These are phyloP conservation scores for Paraurostyla sp. DNA, from an alignment of 73 alveolate species.

Conservation along the genomic window DNA sequence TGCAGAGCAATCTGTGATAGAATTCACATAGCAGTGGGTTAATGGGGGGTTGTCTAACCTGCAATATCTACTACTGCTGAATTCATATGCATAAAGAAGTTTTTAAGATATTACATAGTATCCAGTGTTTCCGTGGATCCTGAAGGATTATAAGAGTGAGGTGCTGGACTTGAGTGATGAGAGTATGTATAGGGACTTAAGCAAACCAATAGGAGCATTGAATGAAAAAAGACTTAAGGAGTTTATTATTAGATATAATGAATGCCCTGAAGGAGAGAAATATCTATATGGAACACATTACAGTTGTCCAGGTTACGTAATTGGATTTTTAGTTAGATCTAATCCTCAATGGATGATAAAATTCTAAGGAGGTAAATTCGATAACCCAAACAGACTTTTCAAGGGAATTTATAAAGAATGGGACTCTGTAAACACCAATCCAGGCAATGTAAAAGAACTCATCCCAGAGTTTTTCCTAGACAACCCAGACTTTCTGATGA, in stretches of 20 bases:
- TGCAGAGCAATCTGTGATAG: conserved; percentile 92
- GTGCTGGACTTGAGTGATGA: conserved; percentile 80
- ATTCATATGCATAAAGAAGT: conserved; percentile 94
- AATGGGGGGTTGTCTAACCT: conserved; percentile 92
- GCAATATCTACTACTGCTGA: conserved; percentile 93
- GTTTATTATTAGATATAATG: conserved; percentile 77
- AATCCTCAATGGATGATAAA: conserved; percentile 97
- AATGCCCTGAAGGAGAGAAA: conserved; percentile 90
- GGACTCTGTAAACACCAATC: conserved; percentile 86
- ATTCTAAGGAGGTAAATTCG: conserved; percentile 98
- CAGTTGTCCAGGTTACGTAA: conserved; percentile 99
- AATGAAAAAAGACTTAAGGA: conserved; percentile 82
- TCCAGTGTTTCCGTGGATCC: conserved; percentile 99
- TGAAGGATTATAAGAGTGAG: conserved; percentile 87
- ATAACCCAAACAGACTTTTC: conserved; percentile 97
- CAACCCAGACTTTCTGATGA: conserved; percentile 86
- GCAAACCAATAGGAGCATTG: conserved; percentile 92
- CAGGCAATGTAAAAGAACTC: conserved; percentile 96
- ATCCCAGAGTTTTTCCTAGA: conserved; percentile 96
- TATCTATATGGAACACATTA: conserved; percentile 99
- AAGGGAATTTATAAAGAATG: conserved; percentile 95
- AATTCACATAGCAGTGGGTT: conserved; percentile 93
- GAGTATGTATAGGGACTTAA: conserved; percentile 82
- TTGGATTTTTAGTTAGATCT: conserved; percentile 95
- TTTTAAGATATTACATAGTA: conserved; percentile 97